Evolutionary conservation across 78 protist genomes (phyloP), one percentile per base, ranked within the genome.

Genomic region (slime mould (Dictyostelium discoideum)): DNA sequence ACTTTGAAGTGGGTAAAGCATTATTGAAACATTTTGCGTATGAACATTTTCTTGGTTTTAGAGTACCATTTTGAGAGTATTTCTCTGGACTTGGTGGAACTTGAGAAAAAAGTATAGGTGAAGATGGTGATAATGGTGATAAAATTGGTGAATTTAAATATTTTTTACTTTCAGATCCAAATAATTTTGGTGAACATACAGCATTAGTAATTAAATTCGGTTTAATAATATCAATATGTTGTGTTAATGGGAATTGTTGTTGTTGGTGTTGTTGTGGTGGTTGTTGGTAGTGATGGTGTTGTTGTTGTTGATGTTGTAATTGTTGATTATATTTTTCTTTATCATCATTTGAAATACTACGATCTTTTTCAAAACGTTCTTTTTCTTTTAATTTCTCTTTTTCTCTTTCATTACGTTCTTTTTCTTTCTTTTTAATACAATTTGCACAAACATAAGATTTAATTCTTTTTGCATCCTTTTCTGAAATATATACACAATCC

Each of bases 401-500:
- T 73, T 73, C 80, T 73, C 24, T 73, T 73, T 74, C 81, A 3
- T 1, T 20, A 22, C 76, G 40, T 44, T 29, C 44, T 29, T n/a
- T 42, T 78, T 86, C 79, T 48, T 54, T 81, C 81, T 87, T 78
- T 85, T 44, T 63, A 5, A 13, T 46, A 37, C 96, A 93, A 42
- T 93, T 84, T 24, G 44, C 39, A 24, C 96, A 93, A 9, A 87
- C 86, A 86, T 93, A 93, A 8, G 74, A 48, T 20, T 93, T 89
- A 10, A 93, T 85, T 42, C 65, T 87, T 32, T 83, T 81, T 3
- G 96, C 96, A 80, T 93, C 96, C 37, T 85, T 87, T 67, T 93
- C 96, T 2, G 96, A 87, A 57, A 93, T 77, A 78, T 85, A 72
- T 9, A 93, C 96, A 42, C 96, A 93, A 22, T 22, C 93, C n/a